Conservation (phyloP, 768 basidiomycete genomes). For the Cyclocybe cylindracea region DNA sequence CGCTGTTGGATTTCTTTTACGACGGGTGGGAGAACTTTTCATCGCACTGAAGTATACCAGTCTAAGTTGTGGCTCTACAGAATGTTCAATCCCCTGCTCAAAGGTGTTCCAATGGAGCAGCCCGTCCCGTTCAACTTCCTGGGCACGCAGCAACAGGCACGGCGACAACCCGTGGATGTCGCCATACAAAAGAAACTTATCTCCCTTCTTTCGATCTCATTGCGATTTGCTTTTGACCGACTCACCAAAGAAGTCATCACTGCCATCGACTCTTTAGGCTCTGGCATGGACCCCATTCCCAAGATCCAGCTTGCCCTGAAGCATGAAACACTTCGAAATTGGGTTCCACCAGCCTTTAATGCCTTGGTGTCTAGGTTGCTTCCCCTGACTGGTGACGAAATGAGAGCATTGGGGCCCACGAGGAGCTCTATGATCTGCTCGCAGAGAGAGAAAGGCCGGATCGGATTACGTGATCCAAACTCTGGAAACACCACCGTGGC, state of each 20-base stretch:
- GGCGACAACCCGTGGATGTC: too few species aligned
- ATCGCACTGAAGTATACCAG: too few species aligned
- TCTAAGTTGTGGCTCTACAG: too few species aligned
- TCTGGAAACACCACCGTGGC: too few species aligned
- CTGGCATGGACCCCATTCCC: background rate
- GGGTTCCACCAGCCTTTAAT: background rate
- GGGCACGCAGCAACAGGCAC: too few species aligned
- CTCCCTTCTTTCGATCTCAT: background rate
- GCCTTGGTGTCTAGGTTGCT: background rate
- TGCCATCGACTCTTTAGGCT: background rate
- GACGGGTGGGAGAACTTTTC: constrained; percentile 28
- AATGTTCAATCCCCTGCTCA: too few species aligned
- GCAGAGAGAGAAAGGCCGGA: too few species aligned
- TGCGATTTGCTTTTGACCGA: background rate
- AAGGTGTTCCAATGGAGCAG: too few species aligned
- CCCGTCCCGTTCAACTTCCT: too few species aligned
- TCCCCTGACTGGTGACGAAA: constrained; percentile 1
- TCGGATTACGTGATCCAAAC: too few species aligned
- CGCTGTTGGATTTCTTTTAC: constrained; percentile 40
- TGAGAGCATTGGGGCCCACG: background rate
- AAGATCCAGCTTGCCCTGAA: constrained; percentile 1
- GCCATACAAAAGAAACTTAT: background rate
- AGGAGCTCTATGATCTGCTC: too few species aligned
- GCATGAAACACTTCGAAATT: background rate
- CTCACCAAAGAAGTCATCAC: background rate